Base-by-base conservation (phyloP, 805 yeast species). In the Spathaspora passalidarum region DNA sequence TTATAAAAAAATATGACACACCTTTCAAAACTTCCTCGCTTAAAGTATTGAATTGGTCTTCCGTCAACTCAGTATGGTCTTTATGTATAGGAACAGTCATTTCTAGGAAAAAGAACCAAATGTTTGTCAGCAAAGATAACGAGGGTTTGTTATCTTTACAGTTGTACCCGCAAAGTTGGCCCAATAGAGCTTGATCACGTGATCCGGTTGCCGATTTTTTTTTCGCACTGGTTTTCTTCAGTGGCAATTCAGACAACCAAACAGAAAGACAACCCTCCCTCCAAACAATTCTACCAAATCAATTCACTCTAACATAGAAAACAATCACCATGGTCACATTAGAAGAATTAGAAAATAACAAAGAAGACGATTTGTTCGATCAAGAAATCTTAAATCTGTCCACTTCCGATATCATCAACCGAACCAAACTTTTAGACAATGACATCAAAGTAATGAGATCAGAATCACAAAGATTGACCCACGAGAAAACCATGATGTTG, bases 381-480 rank as follows among this genome's bases (percentile, higher is more conserved):
- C 82, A 81, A 54, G 99, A 92, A 54, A 86, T 94, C 63, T 69
- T 87, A 54, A 72, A 71, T 50, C 79, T 89, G 42, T 79, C 96
- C 32, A 84, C 96, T 1, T 79, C 82, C 20, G 98, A 94, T 57
- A 81, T 94, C 56, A 75, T 78, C 61, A 91, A 88, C 63, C 82
- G 98, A 58, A 81, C 96, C 21, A 87, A 87, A 55, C 73, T 94
- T 50, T 76, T 94, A 57, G 97, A 92, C 60, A 94, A 94, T 64
- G 98, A 94, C 63, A 91, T 94, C 66, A 89, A 91, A 63, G 90
- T 94, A 57, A 89, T 94, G 85, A 79, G 87, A 58, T 87, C 96
- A 5, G 99, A 94, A 69, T 76, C 84, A 56, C 94, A 90, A 67
- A 80, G 98, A 63, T 74, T 94, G 48, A 79, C 86, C 35, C 98